A percentile compares a stretch with the other conserved stretches of the same genome.
These are phyloP conservation scores for Helminthosporium solani DNA, from an alignment of 2,329 filamentous ascomycete species.

Conservation along the genomic window DNA sequence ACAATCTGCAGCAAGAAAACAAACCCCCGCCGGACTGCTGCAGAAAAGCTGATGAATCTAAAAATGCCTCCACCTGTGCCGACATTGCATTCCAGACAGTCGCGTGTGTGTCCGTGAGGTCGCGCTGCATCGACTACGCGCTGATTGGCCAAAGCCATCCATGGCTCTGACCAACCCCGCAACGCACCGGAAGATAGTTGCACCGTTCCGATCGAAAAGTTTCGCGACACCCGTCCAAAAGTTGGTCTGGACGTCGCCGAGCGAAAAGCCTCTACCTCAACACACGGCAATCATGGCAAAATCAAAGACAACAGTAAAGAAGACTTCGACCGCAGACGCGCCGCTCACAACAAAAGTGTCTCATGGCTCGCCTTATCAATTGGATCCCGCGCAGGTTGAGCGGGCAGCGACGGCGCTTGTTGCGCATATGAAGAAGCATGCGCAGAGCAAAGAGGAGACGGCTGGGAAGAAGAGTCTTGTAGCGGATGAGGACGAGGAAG, in stretches of 20 bases:
- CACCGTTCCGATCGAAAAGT: constrained; percentile 13
- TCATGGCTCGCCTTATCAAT: constrained; percentile 44
- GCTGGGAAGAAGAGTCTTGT: constrained; percentile 57
- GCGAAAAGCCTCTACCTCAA: too few relatives aligned
- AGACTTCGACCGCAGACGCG: constrained; percentile 28
- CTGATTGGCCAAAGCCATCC: constrained; percentile 23
- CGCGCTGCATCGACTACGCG: constrained; percentile 25
- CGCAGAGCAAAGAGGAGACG: constrained; percentile 48
- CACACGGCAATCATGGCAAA: constrained; percentile 31
- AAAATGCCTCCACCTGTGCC: neutral
- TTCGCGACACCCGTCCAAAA: constrained; percentile 2
- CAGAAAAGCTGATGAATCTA: too few relatives aligned
- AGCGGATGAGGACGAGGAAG: constrained; percentile 47
- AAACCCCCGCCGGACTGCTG: too few relatives aligned
- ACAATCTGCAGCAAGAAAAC: too few relatives aligned
- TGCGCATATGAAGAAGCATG: constrained; percentile 56
- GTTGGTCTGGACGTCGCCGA: neutral
- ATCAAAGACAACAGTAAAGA: constrained; percentile 28
- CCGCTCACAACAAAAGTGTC: constrained; percentile 40
- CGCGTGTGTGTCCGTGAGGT: constrained; percentile 15
- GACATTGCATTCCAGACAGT: neutral
- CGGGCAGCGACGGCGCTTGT: constrained; percentile 62
- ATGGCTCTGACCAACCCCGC: constrained; percentile 16
- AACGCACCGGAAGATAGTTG: constrained; percentile 16
- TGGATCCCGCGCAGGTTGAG: constrained; percentile 54